Percentiles rank a stretch among this genome's conserved stretches.
These are phyloP conservation scores for Tricladium varicosporioides DNA, from an alignment of 2,329 filamentous ascomycete species.

Conservation along the genomic window DNA sequence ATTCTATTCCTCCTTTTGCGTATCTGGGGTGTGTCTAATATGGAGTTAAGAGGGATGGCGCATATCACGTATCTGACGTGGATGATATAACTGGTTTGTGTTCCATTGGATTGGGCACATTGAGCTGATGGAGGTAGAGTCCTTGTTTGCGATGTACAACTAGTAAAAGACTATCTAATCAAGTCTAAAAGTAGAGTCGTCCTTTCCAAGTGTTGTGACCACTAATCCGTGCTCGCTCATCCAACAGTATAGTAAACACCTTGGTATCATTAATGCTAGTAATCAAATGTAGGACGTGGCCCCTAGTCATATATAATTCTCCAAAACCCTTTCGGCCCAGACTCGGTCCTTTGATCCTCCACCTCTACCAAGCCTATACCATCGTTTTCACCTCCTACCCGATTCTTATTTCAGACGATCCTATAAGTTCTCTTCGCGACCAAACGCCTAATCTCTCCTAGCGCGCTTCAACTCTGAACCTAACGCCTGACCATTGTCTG, in stretches of 20 bases:
- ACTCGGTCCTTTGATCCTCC: neutral
- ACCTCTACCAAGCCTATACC: too few relatives aligned
- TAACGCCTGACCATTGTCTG: too few relatives aligned
- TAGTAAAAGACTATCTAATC: conserved; percentile 10
- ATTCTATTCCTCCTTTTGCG: conserved; percentile 4
- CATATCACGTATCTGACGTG: conserved; percentile 16
- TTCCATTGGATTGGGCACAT: neutral
- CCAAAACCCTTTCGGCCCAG: neutral
- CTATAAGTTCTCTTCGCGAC: too few relatives aligned
- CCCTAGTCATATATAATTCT: neutral
- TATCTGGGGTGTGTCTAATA: conserved; percentile 10
- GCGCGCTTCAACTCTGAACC: too few relatives aligned
- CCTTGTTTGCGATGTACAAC: conserved; percentile 11
- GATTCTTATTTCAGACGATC: too few relatives aligned
- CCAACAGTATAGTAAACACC: neutral
- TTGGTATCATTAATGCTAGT: neutral
- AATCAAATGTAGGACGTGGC: neutral
- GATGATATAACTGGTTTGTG: conserved; percentile 3
- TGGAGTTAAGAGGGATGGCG: conserved; percentile 17
- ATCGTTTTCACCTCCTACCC: too few relatives aligned
- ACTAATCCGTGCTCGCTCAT: neutral
- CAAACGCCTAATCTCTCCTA: too few relatives aligned
- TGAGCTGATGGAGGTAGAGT: conserved; percentile 1
- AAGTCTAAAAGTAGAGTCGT: conserved; percentile 3
- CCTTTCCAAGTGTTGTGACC: neutral